Percentiles rank a stretch among this genome's conserved stretches.
Conservation (phyloP, 2,329 filamentous ascomycete genomes). For the Fusarium siculi region DNA sequence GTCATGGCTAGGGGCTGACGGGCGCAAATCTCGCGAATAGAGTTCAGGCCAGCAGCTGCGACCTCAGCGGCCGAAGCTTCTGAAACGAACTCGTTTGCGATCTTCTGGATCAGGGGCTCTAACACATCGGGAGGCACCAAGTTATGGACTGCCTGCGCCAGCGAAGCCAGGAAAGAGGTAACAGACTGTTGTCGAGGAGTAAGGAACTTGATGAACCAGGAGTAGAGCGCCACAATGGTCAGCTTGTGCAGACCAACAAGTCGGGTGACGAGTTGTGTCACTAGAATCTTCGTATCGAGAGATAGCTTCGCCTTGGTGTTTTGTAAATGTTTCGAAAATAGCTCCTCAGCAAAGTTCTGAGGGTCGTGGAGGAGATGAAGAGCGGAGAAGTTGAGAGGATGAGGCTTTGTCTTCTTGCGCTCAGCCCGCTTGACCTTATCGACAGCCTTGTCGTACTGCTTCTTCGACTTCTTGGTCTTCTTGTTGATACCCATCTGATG, state of each 20-base stretch:
- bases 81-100: slow-evolving; percentile 97
- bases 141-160: slow-evolving; percentile 91
- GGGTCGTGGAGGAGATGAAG: slow-evolving; percentile 94
- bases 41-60: slow-evolving; percentile 89
- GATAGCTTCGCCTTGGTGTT: slow-evolving; percentile 86
- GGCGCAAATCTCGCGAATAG: slow-evolving; percentile 92
- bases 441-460: slow-evolving; percentile 81
- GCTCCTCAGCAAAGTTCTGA: slow-evolving; percentile 88
- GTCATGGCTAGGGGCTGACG: slow-evolving; percentile 96
- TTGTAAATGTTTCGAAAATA: slow-evolving; percentile 92
- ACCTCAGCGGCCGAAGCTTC: slow-evolving; percentile 93
- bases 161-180: slow-evolving; percentile 90
- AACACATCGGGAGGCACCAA: slow-evolving; percentile 92
- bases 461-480: slow-evolving; percentile 89
- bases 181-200: slow-evolving; percentile 89
- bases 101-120: slow-evolving; percentile 91
- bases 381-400: slow-evolving; percentile 94
- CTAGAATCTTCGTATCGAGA: slow-evolving; percentile 88
- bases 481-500: slow-evolving; percentile 95
- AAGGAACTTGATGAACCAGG: slow-evolving; percentile 93
- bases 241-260: slow-evolving; percentile 93
- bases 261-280: slow-evolving; percentile 89
- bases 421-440: slow-evolving; percentile 85
- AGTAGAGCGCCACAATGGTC: slow-evolving; percentile 90
- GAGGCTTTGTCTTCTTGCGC: slow-evolving; percentile 86